Evolutionary conservation across 1,139 yeast species (phyloP), one percentile per base, ranked within the genome.

Genomic region (Pichia sp.): DNA sequence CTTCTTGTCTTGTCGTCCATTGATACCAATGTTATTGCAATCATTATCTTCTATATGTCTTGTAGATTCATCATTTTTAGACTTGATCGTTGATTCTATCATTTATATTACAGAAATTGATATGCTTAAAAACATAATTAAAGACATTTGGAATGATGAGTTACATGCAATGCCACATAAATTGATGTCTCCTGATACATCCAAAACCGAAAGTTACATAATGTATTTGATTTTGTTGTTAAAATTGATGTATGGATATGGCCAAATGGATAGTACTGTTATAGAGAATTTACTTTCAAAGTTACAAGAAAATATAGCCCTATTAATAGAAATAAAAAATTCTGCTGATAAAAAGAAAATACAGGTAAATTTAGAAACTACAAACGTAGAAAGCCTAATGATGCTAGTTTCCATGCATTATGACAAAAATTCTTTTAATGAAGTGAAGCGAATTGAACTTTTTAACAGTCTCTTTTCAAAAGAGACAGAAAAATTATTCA

Each of bases 1-100:
- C 44, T 51, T 63, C 7, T 52, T 58, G 11, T 59, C 75, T 0
- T 61, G 76, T 43, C 63, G 62, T 32, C 56, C 61, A 10, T 62
- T 75, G 31, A 47, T 69, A 5, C 69, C 74, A 0, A 39, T 52
- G 34, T 10, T 62, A 5, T 37, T 65, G 5, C 57, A 54, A 9
- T 53, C 63, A 2, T 39, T 61, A 25, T 39, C 63, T 1, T 34
- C 46, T 1, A 35, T 62, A n/a, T 55, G 60, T 42, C 39, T 50
- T 3, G 30, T 36, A 2, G 63, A 62, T 32, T 18, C 37, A 2
- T 36, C 50, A 1, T 53, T 46, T 27, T 42, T 40, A n/a, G 38
- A 49, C 1, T 36, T 48, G 4, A 18, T 55, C 7, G 29, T 52
- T 3, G 54, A 49, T 7, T 55, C 62, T 3, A 38, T 60, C 26